A percentile compares a stretch with the other conserved stretches of the same genome.
Conservation (phyloP, 345 rosid species). For the Populus simonii region DNA sequence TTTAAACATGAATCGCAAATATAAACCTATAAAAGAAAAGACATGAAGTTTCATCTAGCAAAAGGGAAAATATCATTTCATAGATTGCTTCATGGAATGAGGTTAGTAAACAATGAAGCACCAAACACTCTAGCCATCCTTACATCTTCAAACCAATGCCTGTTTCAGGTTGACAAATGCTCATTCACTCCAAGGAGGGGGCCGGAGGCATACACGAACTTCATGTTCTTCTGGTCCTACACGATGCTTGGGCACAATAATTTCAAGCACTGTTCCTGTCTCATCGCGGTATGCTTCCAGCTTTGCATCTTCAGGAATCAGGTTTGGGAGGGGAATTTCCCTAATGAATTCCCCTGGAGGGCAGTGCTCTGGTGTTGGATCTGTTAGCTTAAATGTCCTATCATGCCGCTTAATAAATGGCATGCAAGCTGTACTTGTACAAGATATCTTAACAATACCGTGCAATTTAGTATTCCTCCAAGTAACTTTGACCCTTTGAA, state of each 20-base stretch:
- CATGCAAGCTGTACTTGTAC: slow-evolving; percentile 67
- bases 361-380: slow-evolving; percentile 90
- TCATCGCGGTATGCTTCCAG: slow-evolving; percentile 76
- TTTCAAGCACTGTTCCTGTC: slow-evolving; percentile 70
- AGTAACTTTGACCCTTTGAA: slow-evolving; percentile 77
- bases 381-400: slow-evolving; percentile 86
- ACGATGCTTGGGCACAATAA: slow-evolving; percentile 73
- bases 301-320: slow-evolving; percentile 83
- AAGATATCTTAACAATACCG: slow-evolving; percentile 83
- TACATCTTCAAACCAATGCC: slow-evolving; percentile 31
- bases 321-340: slow-evolving; percentile 67
- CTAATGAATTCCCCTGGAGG: slow-evolving; percentile 84
- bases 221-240: slow-evolving; percentile 90
- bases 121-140: slow-evolving; percentile 24
- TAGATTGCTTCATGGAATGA: slow-evolving; percentile 31
- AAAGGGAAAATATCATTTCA: slow-evolving; percentile 35
- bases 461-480: slow-evolving; percentile 71
- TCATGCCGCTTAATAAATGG: slow-evolving; percentile 73
- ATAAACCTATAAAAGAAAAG: neutral
- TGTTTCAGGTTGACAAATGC: slow-evolving; percentile 32
- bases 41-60: neutral
- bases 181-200: slow-evolving; percentile 46
- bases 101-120: slow-evolving; percentile 43
- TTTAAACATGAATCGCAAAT: neutral
- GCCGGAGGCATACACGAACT: slow-evolving; percentile 79